Conservation (phyloP, 257 asterid genomes). For the Salvia rosmarinus region DNA sequence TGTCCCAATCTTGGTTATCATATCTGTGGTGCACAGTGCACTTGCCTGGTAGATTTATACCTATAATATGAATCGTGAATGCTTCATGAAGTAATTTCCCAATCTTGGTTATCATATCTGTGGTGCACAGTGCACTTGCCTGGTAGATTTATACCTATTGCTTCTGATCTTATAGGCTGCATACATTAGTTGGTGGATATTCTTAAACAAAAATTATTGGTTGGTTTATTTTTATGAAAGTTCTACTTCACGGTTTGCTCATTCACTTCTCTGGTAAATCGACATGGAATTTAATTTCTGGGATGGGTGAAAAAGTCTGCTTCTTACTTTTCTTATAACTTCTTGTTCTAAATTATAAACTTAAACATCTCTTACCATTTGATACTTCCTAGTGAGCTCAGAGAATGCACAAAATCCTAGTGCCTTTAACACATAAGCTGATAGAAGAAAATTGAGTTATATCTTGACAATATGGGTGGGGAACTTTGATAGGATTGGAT, state of each 20-base stretch:
- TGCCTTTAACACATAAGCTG: conserved; percentile 9
- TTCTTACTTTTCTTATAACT: conserved; percentile 4
- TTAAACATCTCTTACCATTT: not conserved
- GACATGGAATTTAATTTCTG: conserved; percentile 16
- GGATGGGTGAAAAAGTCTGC: not conserved
- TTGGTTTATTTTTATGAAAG: not conserved
- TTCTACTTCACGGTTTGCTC: not conserved
- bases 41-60: too few species aligned
- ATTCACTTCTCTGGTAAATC: conserved; percentile 18
- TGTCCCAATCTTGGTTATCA: conserved; percentile 22
- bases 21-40: too few species aligned
- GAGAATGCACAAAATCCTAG: conserved; percentile 18
- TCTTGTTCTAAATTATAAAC: not conserved
- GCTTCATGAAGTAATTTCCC: too few species aligned
- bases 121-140: conserved; percentile 4
- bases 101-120: conserved; percentile 21
- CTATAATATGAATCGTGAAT: too few species aligned
- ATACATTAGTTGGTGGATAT: not conserved
- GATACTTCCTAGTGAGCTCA: conserved; percentile 17
- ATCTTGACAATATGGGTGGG: conserved; percentile 11
- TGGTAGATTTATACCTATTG: conserved; percentile 7
- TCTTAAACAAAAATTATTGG: not conserved
- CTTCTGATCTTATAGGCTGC: not conserved
- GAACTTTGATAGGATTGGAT: not conserved
- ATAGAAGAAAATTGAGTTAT: conserved; percentile 8